Conservation (phyloP, 2,329 filamentous ascomycete species). For the Aspergillus sp. region DNA sequence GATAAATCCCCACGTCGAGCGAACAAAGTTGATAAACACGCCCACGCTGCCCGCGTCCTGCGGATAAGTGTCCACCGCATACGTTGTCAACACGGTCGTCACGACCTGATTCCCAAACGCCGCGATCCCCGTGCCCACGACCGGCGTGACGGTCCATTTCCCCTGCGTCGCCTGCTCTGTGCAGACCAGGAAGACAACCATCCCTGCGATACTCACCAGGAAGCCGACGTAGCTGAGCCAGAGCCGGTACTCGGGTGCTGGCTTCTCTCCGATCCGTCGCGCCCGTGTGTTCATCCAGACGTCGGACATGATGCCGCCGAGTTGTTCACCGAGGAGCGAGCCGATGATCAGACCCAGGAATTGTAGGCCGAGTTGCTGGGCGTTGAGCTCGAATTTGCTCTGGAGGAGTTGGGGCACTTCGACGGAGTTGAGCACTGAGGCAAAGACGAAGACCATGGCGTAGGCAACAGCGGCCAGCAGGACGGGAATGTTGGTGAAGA, state of each 20-base stretch:
- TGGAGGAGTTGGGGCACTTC: constrained; percentile 61
- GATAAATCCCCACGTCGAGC: constrained; percentile 39
- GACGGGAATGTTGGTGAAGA: constrained; percentile 49
- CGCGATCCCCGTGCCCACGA: constrained; percentile 55
- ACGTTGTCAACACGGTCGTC: constrained; percentile 62
- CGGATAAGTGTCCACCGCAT: constrained; percentile 57
- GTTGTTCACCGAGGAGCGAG: constrained; percentile 58
- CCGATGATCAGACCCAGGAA: constrained; percentile 60
- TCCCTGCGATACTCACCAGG: constrained; percentile 51
- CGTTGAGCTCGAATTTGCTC: constrained; percentile 56
- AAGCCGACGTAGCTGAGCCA: constrained; percentile 59
- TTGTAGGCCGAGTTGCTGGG: constrained; percentile 59
- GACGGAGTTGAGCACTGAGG: constrained; percentile 54
- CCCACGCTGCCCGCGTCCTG: constrained; percentile 57
- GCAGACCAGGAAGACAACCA: constrained; percentile 58
- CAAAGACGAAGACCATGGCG: constrained; percentile 58
- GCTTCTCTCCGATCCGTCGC: constrained; percentile 34
- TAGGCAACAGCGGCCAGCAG: constrained; percentile 55
- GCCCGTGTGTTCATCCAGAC: constrained; percentile 53
- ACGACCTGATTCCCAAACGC: constrained; percentile 62
- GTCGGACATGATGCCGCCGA: constrained; percentile 57
- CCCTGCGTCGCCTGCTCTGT: constrained; percentile 44
- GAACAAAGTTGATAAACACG: constrained; percentile 59
- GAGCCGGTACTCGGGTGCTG: constrained; percentile 53
- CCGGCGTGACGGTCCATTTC: constrained; percentile 56